phyloP scores from a whole-genome alignment of 495 filamentous ascomycete species.

The Mycothermus thermophilus region DNA sequence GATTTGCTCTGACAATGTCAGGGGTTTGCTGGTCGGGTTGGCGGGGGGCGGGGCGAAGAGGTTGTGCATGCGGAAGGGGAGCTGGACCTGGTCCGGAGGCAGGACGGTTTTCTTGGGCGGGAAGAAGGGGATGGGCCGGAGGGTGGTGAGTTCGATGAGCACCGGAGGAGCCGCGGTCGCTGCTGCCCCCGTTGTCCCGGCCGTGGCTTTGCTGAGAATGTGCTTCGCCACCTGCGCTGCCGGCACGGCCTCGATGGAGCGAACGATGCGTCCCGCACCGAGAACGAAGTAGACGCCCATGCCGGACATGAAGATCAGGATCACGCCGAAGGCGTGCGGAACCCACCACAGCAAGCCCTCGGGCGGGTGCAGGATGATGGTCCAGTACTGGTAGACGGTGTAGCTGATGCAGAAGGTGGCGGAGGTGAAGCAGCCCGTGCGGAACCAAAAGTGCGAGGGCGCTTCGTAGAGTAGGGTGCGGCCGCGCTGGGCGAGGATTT shows the following conservation, averaged over 20 bases:
- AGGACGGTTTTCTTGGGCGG: slow-evolving; percentile 19
- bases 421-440: slow-evolving; percentile 41
- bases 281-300: slow-evolving; percentile 35
- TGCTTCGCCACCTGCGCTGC: neutral
- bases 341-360: slow-evolving; percentile 30
- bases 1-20: slow-evolving; percentile 9
- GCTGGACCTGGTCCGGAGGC: slow-evolving; percentile 24
- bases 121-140: slow-evolving; percentile 23
- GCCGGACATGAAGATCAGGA: slow-evolving; percentile 31
- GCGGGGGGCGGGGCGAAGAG: slow-evolving; percentile 1
- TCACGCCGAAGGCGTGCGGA: slow-evolving; percentile 27
- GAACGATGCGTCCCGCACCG: slow-evolving; percentile 27
- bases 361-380: slow-evolving; percentile 29
- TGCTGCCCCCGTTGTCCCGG: neutral
- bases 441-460: slow-evolving; percentile 45
- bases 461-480: slow-evolving; percentile 46
- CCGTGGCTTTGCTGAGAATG: neutral
- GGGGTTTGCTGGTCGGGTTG: slow-evolving; percentile 1
- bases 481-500: slow-evolving; percentile 28
- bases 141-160: slow-evolving; percentile 24
- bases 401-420: slow-evolving; percentile 44
- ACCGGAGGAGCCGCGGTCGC: slow-evolving; percentile 9
- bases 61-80: slow-evolving; percentile 24
- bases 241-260: slow-evolving; percentile 26
- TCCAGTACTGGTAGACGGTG: slow-evolving; percentile 40